A percentile compares a stretch with the other conserved stretches of the same genome.
Evolutionary conservation across 805 yeast genomes (phyloP).

Genomic region (Teunomyces lycoperdinae): DNA sequence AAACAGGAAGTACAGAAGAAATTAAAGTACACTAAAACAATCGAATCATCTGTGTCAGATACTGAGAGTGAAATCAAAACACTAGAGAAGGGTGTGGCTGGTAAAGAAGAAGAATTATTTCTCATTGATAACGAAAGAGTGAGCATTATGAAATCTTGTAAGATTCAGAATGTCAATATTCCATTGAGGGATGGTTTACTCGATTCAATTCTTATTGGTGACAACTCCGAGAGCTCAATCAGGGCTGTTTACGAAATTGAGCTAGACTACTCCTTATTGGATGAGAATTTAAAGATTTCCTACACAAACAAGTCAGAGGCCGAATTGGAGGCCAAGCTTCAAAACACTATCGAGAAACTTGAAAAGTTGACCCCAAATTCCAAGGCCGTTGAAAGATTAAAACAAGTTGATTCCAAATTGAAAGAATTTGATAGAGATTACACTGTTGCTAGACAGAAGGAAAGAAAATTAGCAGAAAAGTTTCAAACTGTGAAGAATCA

Average conservation of each 20-base stretch:
- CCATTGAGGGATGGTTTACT: slow-evolving; percentile 64
- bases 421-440: slow-evolving; percentile 65
- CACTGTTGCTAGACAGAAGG: slow-evolving; percentile 56
- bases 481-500: slow-evolving; percentile 58
- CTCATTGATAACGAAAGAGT: slow-evolving; percentile 54
- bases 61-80: slow-evolving; percentile 28
- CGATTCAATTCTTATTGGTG: slow-evolving; percentile 60
- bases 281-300: slow-evolving; percentile 40
- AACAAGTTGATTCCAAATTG: slow-evolving; percentile 61
- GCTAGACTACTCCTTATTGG: slow-evolving; percentile 52
- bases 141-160: slow-evolving; percentile 65
- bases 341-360: slow-evolving; percentile 38
- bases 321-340: slow-evolving; percentile 29
- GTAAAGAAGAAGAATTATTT: slow-evolving; percentile 52
- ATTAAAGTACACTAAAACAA: slow-evolving; percentile 25
- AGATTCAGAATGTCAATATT: slow-evolving; percentile 62
- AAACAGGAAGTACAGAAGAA: slow-evolving; percentile 13
- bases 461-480: slow-evolving; percentile 49
- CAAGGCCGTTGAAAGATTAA: slow-evolving; percentile 73
- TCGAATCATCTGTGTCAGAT: slow-evolving; percentile 37
- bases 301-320: slow-evolving; percentile 39
- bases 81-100: slow-evolving; percentile 32
- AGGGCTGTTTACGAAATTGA: slow-evolving; percentile 47
- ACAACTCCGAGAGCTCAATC: slow-evolving; percentile 35
- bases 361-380: slow-evolving; percentile 70